Evolutionary conservation across 345 rosid species (phyloP).

Genomic region (Camelina neglecta): DNA sequence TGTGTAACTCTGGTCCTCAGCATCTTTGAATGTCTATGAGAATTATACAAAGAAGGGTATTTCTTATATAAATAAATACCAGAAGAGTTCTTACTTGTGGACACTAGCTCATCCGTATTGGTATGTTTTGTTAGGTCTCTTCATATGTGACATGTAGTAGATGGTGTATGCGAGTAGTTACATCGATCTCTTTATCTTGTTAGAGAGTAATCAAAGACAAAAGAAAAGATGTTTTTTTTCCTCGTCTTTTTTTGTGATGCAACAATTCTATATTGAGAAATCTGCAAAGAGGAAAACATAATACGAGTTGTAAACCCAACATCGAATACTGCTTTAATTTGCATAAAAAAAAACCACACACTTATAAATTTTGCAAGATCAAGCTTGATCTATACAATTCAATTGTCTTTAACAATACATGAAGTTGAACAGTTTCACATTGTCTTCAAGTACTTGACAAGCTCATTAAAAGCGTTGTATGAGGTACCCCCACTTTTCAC

Average conservation of each 20-base stretch:
- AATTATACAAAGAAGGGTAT: no score
- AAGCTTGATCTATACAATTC: neutral
- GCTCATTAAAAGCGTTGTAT: slow-evolving; percentile 22
- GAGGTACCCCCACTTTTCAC: slow-evolving; percentile 32
- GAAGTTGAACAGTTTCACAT: neutral
- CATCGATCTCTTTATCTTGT: slow-evolving; percentile 35
- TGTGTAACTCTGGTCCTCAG: no score
- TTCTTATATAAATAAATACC: no score
- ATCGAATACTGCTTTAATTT: neutral
- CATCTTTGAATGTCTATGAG: no score
- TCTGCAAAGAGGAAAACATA: neutral
- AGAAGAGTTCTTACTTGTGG: no score
- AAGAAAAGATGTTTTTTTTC: no score
- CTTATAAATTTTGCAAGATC: slow-evolving; percentile 1
- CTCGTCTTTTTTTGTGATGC: neutral
- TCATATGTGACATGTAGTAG: no score
- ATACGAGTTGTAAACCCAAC: no score
- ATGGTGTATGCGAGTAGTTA: no score
- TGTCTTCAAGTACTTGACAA: slow-evolving; percentile 17
- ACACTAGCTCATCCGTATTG: no score
- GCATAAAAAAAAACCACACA: neutral
- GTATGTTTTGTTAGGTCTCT: no score
- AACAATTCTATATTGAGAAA: neutral
- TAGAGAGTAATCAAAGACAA: slow-evolving; percentile 8
- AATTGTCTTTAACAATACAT: neutral